Evolutionary conservation across 2,329 filamentous ascomycete species (phyloP).

Genomic region (Neopestalotiopsis sp.): DNA sequence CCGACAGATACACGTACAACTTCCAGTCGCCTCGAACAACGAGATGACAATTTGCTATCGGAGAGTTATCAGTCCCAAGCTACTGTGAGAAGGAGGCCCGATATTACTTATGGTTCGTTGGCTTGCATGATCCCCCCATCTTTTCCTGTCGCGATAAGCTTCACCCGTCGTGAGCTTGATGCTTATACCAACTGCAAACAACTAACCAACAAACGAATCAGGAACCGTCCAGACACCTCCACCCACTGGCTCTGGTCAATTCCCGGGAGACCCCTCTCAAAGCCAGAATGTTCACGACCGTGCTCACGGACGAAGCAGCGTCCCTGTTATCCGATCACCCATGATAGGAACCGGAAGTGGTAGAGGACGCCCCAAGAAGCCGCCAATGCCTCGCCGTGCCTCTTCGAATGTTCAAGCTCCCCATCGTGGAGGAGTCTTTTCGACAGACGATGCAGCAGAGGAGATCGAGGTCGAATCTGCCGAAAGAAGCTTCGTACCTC

Average conservation of each 20-base stretch:
- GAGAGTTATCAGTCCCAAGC: slow-evolving; percentile 66
- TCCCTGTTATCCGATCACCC: slow-evolving; percentile 49
- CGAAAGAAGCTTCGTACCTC: slow-evolving; percentile 43
- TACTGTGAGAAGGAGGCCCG: slow-evolving; percentile 63
- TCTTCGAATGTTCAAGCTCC: slow-evolving; percentile 76
- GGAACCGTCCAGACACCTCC: slow-evolving; percentile 38
- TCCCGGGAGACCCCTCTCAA: slow-evolving; percentile 40
- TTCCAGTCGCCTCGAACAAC: slow-evolving; percentile 40
- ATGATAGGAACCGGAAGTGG: slow-evolving; percentile 53
- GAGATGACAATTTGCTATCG: slow-evolving; percentile 50
- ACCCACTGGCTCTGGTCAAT: slow-evolving; percentile 32
- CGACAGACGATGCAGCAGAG: slow-evolving; percentile 83
- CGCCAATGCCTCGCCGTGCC: slow-evolving; percentile 72
- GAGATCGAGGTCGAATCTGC: slow-evolving; percentile 71
- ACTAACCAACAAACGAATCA: slow-evolving; percentile 4
- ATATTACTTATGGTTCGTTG: slow-evolving; percentile 61
- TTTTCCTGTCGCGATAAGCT: background rate
- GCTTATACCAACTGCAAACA: slow-evolving; percentile 5
- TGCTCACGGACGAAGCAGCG: slow-evolving; percentile 40
- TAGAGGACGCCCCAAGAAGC: slow-evolving; percentile 69
- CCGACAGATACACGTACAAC: slow-evolving; percentile 58
- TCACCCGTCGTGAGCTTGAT: background rate
- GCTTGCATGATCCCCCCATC: slow-evolving; percentile 11
- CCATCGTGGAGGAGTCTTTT: slow-evolving; percentile 85
- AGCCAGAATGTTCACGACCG: slow-evolving; percentile 41